phyloP scores from a whole-genome alignment of 2,329 filamentous ascomycete species.

The Juglanconis juglandina region DNA sequence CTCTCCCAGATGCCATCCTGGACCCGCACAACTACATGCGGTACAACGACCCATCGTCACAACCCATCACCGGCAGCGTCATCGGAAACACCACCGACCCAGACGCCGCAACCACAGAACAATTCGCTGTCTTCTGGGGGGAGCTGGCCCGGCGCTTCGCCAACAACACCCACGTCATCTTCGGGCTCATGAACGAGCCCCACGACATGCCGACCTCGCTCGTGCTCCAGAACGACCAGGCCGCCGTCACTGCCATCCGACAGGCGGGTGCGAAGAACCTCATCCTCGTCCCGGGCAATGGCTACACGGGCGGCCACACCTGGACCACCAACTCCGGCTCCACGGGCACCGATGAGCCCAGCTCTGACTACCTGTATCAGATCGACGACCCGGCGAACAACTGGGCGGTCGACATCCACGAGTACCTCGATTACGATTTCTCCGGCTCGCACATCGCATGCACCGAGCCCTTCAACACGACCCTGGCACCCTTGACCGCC shows the following conservation, averaged over 20 bases:
- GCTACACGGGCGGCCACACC: conserved; percentile 45
- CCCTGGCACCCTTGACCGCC: conserved; percentile 39
- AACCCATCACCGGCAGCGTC: conserved; percentile 45
- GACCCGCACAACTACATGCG: conserved; percentile 54
- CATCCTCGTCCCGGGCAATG: conserved; percentile 47
- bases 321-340: conserved; percentile 38
- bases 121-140: conserved; percentile 48
- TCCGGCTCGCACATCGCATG: conserved; percentile 41
- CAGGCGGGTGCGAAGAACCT: conserved; percentile 40
- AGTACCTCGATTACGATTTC: conserved; percentile 49
- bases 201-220: conserved; percentile 47
- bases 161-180: conserved; percentile 46
- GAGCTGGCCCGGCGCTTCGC: conserved; percentile 44
- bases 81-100: conserved; percentile 45
- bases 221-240: conserved; percentile 45
- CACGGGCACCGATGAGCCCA: conserved; percentile 32
- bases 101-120: conserved; percentile 41
- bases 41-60: conserved; percentile 48
- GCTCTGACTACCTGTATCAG: conserved; percentile 36
- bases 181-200: conserved; percentile 49
- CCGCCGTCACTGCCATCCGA: conserved; percentile 43
- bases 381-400: conserved; percentile 46
- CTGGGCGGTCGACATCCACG: conserved; percentile 48
- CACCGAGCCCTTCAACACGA: conserved; percentile 34
- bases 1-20: conserved; percentile 38